Evolutionary conservation across 208 protist species (phyloP).

Genomic region (Novymonas esmeraldas): DNA sequence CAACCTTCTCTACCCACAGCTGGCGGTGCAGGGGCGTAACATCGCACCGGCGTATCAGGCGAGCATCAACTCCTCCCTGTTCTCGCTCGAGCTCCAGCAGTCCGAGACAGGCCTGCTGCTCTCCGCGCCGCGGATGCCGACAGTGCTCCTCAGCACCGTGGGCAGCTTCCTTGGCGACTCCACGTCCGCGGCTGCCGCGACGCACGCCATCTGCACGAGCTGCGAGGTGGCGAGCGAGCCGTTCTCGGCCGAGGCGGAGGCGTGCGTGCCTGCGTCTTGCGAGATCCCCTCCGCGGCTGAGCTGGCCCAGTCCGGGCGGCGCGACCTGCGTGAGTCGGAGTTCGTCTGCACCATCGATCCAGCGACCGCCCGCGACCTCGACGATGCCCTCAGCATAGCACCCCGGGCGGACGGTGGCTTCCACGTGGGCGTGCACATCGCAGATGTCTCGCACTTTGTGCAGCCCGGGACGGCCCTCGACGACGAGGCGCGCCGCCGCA

Average conservation of each 20-base stretch:
- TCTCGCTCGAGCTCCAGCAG: conserved; percentile 44
- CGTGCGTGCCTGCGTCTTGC: conserved; percentile 53
- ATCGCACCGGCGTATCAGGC: conserved; percentile 48
- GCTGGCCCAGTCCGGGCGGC: conserved; percentile 48
- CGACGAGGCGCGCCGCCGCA: conserved; percentile 78
- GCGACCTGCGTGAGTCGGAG: conserved; percentile 73
- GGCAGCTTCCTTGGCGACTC: conserved; percentile 40
- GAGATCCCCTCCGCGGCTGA: conserved; percentile 46
- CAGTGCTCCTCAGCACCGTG: conserved; percentile 37
- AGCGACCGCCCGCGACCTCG: conserved; percentile 83
- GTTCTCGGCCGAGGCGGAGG: conserved; percentile 78
- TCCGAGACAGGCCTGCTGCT: conserved; percentile 12
- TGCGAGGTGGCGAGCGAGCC: conserved; percentile 38
- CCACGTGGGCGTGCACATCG: conserved; percentile 95
- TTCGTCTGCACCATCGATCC: conserved; percentile 92
- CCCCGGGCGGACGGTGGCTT: conserved; percentile 37
- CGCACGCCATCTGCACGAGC: conserved; percentile 50
- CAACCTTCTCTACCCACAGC: conserved; percentile 61
- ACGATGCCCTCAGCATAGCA: conserved; percentile 87
- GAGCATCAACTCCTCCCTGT: conserved; percentile 42
- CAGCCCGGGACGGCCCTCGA: conserved; percentile 70
- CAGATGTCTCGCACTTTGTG: conserved; percentile 94
- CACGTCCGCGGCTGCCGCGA: conserved; percentile 47
- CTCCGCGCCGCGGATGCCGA: conserved; percentile 10
- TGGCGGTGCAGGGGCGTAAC: conserved; percentile 61